Evolutionary conservation across 2,329 filamentous ascomycete species (phyloP).

Genomic region (Alternaria sp.): DNA sequence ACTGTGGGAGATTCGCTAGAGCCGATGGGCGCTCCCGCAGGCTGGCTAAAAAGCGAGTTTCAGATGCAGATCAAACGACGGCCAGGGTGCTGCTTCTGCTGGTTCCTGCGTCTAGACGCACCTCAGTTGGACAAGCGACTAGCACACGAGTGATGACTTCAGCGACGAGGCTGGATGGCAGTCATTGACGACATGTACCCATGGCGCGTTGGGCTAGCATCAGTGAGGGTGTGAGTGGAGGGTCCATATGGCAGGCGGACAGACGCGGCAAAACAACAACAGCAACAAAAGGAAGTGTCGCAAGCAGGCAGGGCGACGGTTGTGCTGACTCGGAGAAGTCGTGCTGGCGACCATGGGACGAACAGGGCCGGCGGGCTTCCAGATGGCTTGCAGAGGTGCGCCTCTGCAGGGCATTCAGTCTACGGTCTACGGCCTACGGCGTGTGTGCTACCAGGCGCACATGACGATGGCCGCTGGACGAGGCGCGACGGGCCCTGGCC

Average conservation of each 20-base stretch:
- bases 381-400: slow-evolving; percentile 3
- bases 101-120: slow-evolving; percentile 50
- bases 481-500: slow-evolving; percentile 2
- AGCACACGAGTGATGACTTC: slow-evolving; percentile 36
- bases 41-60: slow-evolving; percentile 41
- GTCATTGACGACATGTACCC: slow-evolving; percentile 24
- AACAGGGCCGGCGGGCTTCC: slow-evolving; percentile 10
- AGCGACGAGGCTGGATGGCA: slow-evolving; percentile 29
- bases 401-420: slow-evolving; percentile 4
- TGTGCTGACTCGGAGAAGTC: neutral
- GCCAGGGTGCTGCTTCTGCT: slow-evolving; percentile 45
- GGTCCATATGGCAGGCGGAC: slow-evolving; percentile 18
- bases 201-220: slow-evolving; percentile 20
- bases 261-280: neutral
- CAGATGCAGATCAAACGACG: slow-evolving; percentile 51
- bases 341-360: slow-evolving; percentile 12
- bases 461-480: slow-evolving; percentile 11
- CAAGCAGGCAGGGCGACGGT: neutral
- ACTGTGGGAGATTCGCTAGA: slow-evolving; percentile 19
- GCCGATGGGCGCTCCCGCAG: slow-evolving; percentile 31
- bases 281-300: neutral
- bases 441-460: neutral
- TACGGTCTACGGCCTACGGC: neutral
- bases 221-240: neutral
- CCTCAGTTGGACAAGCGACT: slow-evolving; percentile 33